Conservation (phyloP, 768 basidiomycete species). For the Pleurotus platypus region DNA sequence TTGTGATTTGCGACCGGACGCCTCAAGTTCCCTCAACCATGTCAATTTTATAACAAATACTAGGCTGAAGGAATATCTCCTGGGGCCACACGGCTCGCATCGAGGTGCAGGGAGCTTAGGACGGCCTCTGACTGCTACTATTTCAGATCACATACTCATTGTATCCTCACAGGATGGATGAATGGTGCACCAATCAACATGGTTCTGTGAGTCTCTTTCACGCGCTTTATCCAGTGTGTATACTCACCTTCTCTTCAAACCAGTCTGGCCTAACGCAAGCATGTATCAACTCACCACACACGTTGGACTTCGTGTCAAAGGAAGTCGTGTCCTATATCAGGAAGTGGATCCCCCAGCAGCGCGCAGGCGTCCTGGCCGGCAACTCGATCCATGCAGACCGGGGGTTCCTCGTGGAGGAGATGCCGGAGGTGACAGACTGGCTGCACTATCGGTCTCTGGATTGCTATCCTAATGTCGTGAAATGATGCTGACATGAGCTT, state of each 20-base stretch:
- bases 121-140: no score
- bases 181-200: slow-evolving; percentile 87
- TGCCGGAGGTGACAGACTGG: slow-evolving; percentile 79
- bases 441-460: slow-evolving; percentile 68
- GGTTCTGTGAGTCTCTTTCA: slow-evolving; percentile 45
- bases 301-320: slow-evolving; percentile 54
- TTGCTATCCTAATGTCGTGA: background rate
- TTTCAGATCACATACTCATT: no score
- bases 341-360: slow-evolving; percentile 72
- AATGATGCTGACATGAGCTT: no score
- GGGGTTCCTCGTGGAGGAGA: slow-evolving; percentile 66
- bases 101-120: no score
- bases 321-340: slow-evolving; percentile 75
- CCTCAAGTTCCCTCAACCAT: no score
- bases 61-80: no score
- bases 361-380: slow-evolving; percentile 74
- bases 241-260: slow-evolving; percentile 4
- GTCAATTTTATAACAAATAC: no score
- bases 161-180: slow-evolving; percentile 60
- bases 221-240: background rate
- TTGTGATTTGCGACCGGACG: no score
- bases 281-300: slow-evolving; percentile 69
- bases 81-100: no score
- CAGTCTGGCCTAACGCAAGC: slow-evolving; percentile 82
- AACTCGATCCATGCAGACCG: slow-evolving; percentile 85